phyloP scores from a whole-genome alignment of 1,284 basidiomycete genomes.

The Macrocystidia cucumis region DNA sequence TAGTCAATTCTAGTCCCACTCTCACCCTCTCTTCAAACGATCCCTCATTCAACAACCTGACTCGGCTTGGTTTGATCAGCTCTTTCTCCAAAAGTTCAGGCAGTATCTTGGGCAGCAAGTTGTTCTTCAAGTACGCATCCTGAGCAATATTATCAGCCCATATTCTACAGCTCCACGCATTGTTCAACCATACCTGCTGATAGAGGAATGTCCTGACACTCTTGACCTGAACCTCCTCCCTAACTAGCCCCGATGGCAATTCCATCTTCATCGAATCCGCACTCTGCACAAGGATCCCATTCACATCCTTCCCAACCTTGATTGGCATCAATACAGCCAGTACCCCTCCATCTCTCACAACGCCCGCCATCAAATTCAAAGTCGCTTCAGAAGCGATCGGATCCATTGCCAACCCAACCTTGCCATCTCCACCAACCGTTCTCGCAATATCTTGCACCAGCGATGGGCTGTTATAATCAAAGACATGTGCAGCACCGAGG shows the following conservation, averaged over 20 bases:
- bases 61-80: slow-evolving; percentile 30
- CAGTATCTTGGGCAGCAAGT: slow-evolving; percentile 36
- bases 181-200: slow-evolving; percentile 24
- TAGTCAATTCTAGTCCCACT: slow-evolving; percentile 31
- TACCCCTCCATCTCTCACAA: slow-evolving; percentile 26
- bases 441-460: slow-evolving; percentile 30
- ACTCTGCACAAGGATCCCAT: slow-evolving; percentile 22
- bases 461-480: slow-evolving; percentile 43
- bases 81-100: slow-evolving; percentile 29
- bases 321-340: slow-evolving; percentile 41
- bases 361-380: slow-evolving; percentile 24
- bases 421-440: slow-evolving; percentile 28
- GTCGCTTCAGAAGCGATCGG: slow-evolving; percentile 32
- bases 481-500: slow-evolving; percentile 38
- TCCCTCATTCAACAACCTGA: slow-evolving; percentile 34
- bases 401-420: slow-evolving; percentile 32
- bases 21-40: slow-evolving; percentile 30
- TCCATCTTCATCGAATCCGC: slow-evolving; percentile 22
- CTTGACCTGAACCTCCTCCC: slow-evolving; percentile 24
- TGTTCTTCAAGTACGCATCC: slow-evolving; percentile 32
- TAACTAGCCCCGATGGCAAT: slow-evolving; percentile 26
- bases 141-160: slow-evolving; percentile 11
- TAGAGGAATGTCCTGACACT: slow-evolving; percentile 35
- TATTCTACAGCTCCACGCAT: background rate
- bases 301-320: slow-evolving; percentile 32